A percentile compares a stretch with the other conserved stretches of the same genome.
Evolutionary conservation across 2,329 filamentous ascomycete genomes (phyloP).

Genomic region (Colletotrichum sp.): DNA sequence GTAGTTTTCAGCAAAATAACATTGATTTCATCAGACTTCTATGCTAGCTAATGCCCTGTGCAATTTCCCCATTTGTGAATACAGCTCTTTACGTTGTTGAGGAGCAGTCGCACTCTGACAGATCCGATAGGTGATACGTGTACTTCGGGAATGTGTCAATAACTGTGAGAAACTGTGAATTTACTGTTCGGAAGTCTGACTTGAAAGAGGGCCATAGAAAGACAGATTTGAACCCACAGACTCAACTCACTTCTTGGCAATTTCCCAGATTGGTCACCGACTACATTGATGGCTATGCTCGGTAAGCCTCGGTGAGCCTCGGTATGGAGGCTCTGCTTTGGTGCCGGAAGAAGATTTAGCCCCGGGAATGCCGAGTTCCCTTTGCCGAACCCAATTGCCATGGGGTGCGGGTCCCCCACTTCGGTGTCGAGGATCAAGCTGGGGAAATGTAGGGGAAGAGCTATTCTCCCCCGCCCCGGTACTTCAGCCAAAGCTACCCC

Average conservation of each 20-base stretch:
- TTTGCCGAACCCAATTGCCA: conserved; percentile 23
- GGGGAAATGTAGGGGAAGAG: conserved; percentile 18
- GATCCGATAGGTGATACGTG: neutral
- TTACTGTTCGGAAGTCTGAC: neutral
- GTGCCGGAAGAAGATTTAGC: conserved; percentile 7
- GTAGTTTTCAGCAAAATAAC: neutral
- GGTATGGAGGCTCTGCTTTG: neutral
- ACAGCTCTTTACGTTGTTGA: neutral
- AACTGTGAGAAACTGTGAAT: fast-evolving
- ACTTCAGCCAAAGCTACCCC: conserved; percentile 14
- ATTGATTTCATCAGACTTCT: neutral
- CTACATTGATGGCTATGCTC: neutral
- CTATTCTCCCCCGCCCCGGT: conserved; percentile 13
- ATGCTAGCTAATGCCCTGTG: neutral
- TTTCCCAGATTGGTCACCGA: neutral
- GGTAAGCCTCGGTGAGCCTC: neutral
- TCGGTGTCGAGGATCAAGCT: conserved; percentile 8
- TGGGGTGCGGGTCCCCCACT: conserved; percentile 15
- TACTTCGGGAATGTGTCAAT: neutral
- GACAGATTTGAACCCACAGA: neutral
- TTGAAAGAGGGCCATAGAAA: neutral
- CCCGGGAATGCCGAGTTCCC: neutral
- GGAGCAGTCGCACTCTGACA: neutral
- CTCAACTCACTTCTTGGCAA: neutral
- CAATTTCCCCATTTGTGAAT: neutral